Base-by-base conservation (phyloP, 257 asterid genomes). In the Ballota nigra region DNA sequence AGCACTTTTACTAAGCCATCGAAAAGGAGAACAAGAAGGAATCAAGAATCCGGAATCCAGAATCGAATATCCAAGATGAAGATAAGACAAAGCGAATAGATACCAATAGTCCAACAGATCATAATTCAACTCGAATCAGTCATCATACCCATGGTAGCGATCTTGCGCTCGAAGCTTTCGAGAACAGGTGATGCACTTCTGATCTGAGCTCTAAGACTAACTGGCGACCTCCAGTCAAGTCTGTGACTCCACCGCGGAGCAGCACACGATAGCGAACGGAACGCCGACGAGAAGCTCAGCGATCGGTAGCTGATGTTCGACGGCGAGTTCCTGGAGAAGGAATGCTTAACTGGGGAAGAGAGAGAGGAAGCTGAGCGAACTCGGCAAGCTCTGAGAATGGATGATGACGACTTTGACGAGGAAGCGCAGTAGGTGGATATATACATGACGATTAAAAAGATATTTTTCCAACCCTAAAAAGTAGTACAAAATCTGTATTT, bases 121-220 rank as follows among this genome's bases (percentile, higher is more conserved):
- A 78, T 8, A 78, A 16, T 28, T 15, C 9, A 63, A 45, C 7
- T 24, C 15, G 6, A 63, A 49, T 3, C 55, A 74, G 62, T 16
- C 6, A 71, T 45, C 57, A 68, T 89, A 89, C 96, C 96, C 96
- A 89, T 89, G 57, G 95, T 73, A 45, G 91, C 81, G 66, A 86
- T 63, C 75, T 74, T 87, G 71, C 89, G 86, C 29, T 88, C 84
- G 71, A 86, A 83, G 22, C 79, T 80, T 73, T 83, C 83, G 74
- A 89, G 51, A 66, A 77, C 79, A 10, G 95, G 85, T 61, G 89
- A 75, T 2, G 70, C 73, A 2, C 85, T 49, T 45, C 86, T 84
- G 85, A 86, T 86, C 86, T 80, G 96, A 81, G 92, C 87, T 75
- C 75, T 78, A 28, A 85, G 83, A 81, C 82, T 81, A 49, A 71